Conservation (phyloP, 345 rosid species). For the Pistacia atlantica region DNA sequence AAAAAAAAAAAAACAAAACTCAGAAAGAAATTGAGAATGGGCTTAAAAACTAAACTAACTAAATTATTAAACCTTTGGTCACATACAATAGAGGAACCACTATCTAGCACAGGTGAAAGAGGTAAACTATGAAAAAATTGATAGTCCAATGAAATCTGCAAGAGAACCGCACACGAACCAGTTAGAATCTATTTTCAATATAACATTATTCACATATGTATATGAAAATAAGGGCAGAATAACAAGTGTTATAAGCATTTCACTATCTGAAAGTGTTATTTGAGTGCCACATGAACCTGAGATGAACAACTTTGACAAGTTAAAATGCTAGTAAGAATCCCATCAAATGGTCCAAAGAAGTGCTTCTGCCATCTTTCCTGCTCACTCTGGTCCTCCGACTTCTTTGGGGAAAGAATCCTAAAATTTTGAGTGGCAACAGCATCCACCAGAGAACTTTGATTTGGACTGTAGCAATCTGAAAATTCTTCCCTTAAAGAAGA, state of each 20-base stretch:
- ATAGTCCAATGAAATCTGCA: conserved; percentile 84
- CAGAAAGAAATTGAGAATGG: neutral
- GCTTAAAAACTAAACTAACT: conserved; percentile 16
- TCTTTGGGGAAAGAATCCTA: conserved; percentile 52
- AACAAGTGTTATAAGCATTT: neutral
- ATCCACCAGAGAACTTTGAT: conserved; percentile 46
- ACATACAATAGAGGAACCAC: conserved; percentile 74
- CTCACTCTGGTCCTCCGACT: conserved; percentile 41
- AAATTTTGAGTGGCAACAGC: conserved; percentile 40
- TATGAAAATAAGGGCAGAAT: conserved; percentile 1
- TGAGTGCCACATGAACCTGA: conserved; percentile 51
- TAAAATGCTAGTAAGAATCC: conserved; percentile 69
- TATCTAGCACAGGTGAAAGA: conserved; percentile 55
- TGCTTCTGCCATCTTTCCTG: conserved; percentile 78
- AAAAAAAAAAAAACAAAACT: conserved; percentile 1
- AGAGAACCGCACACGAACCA: neutral
- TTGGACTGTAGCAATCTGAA: conserved; percentile 52
- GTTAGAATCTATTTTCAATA: neutral
- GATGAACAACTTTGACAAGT: conserved; percentile 74
- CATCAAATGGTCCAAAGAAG: conserved; percentile 89
- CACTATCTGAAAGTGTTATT: conserved; percentile 10
- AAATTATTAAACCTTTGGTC: conserved; percentile 47
- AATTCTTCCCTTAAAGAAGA: conserved; percentile 79
- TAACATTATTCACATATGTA: neutral
- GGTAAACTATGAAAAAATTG: conserved; percentile 86